Evolutionary conservation across 345 rosid genomes (phyloP).

Genomic region (Gossypium ekmanianum): DNA sequence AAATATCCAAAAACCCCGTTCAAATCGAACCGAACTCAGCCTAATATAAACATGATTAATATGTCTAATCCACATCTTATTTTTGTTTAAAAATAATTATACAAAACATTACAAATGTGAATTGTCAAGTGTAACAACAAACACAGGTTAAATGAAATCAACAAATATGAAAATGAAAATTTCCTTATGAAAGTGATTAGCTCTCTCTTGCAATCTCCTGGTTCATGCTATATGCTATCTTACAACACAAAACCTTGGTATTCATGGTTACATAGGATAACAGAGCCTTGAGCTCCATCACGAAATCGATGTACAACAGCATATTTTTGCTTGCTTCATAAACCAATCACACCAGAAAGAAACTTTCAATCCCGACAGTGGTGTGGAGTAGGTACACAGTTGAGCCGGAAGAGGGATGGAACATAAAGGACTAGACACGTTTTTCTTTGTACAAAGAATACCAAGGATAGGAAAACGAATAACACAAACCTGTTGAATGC

Average conservation of each 20-base stretch:
- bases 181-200: not conserved
- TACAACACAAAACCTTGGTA: conserved; percentile 2
- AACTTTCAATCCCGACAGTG: not conserved
- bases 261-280: not conserved
- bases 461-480: not conserved
- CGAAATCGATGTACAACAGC: not conserved
- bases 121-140: no score
- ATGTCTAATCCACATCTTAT: no score
- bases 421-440: not conserved
- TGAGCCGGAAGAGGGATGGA: not conserved
- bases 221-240: not conserved
- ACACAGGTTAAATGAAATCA: no score
- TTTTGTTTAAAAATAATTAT: no score
- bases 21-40: no score
- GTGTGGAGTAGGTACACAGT: not conserved
- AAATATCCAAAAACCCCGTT: no score
- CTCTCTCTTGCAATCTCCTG: not conserved
- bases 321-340: not conserved
- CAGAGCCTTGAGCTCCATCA: not conserved
- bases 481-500: not conserved
- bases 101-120: no score
- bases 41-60: no score
- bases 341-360: not conserved
- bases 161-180: no score
- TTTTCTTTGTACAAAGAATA: not conserved